Conservation (phyloP, 2,329 filamentous ascomycete species). For the Cercospora sojina region DNA sequence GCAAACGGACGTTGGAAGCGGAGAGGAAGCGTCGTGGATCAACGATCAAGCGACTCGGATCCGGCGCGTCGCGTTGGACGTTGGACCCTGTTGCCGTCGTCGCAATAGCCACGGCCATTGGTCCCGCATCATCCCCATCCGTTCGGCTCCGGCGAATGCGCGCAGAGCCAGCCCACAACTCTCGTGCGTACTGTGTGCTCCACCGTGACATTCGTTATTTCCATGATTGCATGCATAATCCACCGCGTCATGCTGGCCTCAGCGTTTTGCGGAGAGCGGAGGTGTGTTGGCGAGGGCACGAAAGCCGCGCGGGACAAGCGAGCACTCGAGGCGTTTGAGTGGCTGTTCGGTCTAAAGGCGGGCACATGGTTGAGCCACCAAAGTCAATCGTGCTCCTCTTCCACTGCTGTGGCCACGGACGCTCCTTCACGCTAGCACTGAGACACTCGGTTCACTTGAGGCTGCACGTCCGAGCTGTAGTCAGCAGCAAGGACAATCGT, state of each 20-base stretch:
- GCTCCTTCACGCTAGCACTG: not conserved
- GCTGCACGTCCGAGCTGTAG: not conserved
- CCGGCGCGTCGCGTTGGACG: not conserved
- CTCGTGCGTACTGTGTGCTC: not conserved
- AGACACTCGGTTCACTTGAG: not conserved
- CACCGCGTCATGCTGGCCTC: not conserved
- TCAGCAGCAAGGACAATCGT: not conserved
- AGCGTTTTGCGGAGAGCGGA: not conserved
- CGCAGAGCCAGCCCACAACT: not conserved
- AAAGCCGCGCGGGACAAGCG: not conserved
- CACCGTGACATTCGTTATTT: not conserved
- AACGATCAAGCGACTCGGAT: conserved; percentile 7
- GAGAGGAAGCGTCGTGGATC: not conserved
- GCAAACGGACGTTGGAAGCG: not conserved
- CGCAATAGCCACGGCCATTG: not conserved
- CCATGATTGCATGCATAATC: not conserved
- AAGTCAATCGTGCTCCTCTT: conserved; percentile 10
- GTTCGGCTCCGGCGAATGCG: not conserved
- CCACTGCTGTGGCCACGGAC: not conserved
- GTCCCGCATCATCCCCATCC: not conserved
- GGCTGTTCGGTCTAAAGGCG: conserved; percentile 11
- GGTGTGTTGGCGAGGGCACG: not conserved
- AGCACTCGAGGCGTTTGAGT: not conserved
- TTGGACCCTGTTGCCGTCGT: not conserved
- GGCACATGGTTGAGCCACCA: conserved; percentile 10